Base-by-base conservation (phyloP, 495 filamentous ascomycete genomes). In the Podospora anserina region DNA sequence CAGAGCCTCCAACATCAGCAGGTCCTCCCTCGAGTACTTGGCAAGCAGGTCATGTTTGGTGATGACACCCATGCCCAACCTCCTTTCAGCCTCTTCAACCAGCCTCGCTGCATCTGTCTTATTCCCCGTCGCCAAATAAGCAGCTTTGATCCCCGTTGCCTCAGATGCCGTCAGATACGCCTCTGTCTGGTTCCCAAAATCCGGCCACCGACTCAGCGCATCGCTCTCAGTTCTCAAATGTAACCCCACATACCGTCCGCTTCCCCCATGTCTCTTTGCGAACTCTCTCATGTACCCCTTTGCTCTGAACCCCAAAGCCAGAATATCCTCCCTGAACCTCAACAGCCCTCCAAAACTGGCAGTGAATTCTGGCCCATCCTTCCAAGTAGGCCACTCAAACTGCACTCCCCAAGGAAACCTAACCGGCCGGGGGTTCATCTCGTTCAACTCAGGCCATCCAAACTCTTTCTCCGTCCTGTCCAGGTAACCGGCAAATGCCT, bases 391-490 rank as follows among this genome's bases (percentile, higher is more conserved):
- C 76, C 77, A 81, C 66, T 87, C 81, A 70, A 74, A 82, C 23
- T 81, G 76, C 39, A 79, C 81, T 5, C 81, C 82, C 82, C 83
- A 84, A 61, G 70, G 77, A 34, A 84, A 74, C 2, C 79, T 76
- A 15, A 80, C 69, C 16, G 77, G 66, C 13, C 78, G 75, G 9
- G 80, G 80, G 58, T 75, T 74, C 13, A 71, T 66, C 26, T 61
- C 49, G 59, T 74, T 77, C 2, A 78, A 74, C 11, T 72, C 67
- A 4, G 66, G 67, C 3, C 71, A 68, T 56, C 69, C 70, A 68
- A 78, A 65, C 63, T 78, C 62, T 54, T 67, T 68, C 58, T 73
- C 65, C 3, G 69, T 64, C 68, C 69, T 34, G 19, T 69, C 19
- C 15, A 82, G 16, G 68, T 73, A 76, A 6, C 59, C 68, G 9